Percentiles rank a stretch among this genome's conserved stretches.
Conservation (phyloP, 805 yeast genomes). For the Trichomonascus vanleenenianus region DNA sequence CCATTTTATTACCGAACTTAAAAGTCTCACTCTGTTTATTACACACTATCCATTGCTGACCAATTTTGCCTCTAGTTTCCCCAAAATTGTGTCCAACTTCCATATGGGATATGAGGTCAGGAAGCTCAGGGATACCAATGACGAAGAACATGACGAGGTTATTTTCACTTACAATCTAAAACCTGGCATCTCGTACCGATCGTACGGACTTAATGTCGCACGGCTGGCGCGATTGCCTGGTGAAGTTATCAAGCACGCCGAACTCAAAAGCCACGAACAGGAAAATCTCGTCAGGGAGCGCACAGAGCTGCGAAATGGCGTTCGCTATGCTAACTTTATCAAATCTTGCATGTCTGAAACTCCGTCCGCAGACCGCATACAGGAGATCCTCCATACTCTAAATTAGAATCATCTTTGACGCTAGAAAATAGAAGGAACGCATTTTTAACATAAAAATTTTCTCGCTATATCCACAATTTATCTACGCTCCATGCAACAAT, state of each 20-base stretch:
- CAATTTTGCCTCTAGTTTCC: slow-evolving; percentile 37
- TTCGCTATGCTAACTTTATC: not conserved
- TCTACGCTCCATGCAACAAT: too few species aligned
- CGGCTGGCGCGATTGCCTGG: slow-evolving; percentile 52
- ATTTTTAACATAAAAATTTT: too few species aligned
- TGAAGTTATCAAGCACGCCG: slow-evolving; percentile 20
- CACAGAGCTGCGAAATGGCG: not conserved
- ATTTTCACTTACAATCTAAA: slow-evolving; percentile 46
- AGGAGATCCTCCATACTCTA: not conserved
- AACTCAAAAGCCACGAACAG: slow-evolving; percentile 19
- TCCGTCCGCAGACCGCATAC: not conserved
- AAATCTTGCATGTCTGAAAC: not conserved
- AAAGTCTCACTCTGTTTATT: slow-evolving; percentile 63
- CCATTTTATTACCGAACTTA: slow-evolving; percentile 39
- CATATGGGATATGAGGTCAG: slow-evolving; percentile 56
- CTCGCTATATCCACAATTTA: too few species aligned
- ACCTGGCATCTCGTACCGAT: slow-evolving; percentile 47
- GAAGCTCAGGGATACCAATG: slow-evolving; percentile 16
- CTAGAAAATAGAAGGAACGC: not conserved
- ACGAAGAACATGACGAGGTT: slow-evolving; percentile 33
- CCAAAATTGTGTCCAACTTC: slow-evolving; percentile 43
- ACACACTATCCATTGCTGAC: slow-evolving; percentile 76
- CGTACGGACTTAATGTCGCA: slow-evolving; percentile 85
- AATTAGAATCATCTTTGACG: not conserved
- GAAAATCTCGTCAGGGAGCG: slow-evolving; percentile 4